Conservation (phyloP, 2,329 filamentous ascomycete genomes). For the Setomelanomma holmii region DNA sequence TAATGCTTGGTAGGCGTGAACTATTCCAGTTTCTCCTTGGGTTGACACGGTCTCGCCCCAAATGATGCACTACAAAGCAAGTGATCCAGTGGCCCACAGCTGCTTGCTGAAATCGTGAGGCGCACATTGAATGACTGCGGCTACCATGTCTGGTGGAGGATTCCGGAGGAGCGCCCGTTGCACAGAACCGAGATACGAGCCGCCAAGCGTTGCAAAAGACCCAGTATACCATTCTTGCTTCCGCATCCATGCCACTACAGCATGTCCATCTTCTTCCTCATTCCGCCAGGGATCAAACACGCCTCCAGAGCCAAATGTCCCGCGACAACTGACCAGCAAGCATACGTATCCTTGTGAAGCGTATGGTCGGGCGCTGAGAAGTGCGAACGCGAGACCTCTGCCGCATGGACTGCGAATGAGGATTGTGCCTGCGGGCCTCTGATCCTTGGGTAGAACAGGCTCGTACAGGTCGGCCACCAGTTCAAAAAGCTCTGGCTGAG, state of each 20-base stretch:
- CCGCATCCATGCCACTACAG: conserved; percentile 20
- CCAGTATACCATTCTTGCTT: conserved; percentile 22
- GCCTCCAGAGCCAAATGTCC: conserved; percentile 18
- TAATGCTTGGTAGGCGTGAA: neutral
- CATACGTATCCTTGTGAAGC: conserved; percentile 18
- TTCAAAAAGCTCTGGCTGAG: neutral
- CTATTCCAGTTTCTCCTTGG: conserved; percentile 5
- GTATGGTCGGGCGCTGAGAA: neutral
- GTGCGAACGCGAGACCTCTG: neutral
- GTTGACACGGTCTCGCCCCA: conserved; percentile 10
- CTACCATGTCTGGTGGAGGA: conserved; percentile 14
- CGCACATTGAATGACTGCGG: conserved; percentile 8
- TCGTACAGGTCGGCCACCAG: neutral
- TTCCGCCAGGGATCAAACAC: conserved; percentile 14
- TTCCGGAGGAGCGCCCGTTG: conserved; percentile 16
- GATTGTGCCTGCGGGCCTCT: neutral
- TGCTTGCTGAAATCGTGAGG: conserved; percentile 13
- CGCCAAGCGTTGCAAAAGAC: conserved; percentile 15
- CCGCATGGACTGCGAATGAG: neutral
- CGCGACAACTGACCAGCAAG: conserved; percentile 18
- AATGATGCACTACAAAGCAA: conserved; percentile 7
- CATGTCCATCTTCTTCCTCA: conserved; percentile 17
- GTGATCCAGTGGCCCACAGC: conserved; percentile 11
- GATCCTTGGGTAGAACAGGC: neutral
- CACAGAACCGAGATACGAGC: conserved; percentile 16